Base-by-base conservation (phyloP, 805 yeast species). In the Teunomyces gatunensis region DNA sequence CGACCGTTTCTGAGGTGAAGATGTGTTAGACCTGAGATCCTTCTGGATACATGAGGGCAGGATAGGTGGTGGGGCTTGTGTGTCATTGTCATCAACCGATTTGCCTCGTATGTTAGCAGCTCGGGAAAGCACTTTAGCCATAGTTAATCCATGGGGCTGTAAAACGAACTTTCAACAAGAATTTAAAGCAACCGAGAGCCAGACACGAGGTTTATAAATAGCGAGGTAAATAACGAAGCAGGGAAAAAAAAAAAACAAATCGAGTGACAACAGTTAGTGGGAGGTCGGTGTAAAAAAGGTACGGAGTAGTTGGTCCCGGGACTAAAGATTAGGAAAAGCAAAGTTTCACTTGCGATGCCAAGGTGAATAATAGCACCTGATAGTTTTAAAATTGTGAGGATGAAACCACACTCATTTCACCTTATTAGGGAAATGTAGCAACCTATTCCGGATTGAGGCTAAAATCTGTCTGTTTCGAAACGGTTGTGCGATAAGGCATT, bases 111-210 rank as follows among this genome's bases (percentile, higher is more conserved):
- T 44, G 27, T 42, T 49, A 9, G 54, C 44, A 28, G 60, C 55
- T 42, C 47, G 54, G 25, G 54, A 47, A 25, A 57, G 54, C 18
- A 57, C 61, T 33, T 57, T 57, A 18, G 53, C 48, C 62, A 55
- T 57, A 29, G 40, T 51, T 37, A 32, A 32, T 32, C 17, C 34
- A 32, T 32, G 17, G 34, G 17, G 34, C 34, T 6, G 17, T 32
- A 32, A 13, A 13, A 32, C 12, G 34, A 15, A 15, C 34, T 15
- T 32, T 6, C 15, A 15, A 32, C 34, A 32, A 32, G 34, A 32
- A 13, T 32, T 32, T 13, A 32, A 32, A 32, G 15, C 34, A 32
- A 9, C 27, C 15, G 18, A 32, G 34, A 7, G 34, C 34, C 34
- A 32, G 17, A 32, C 34, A 32, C 34, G 34, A 32, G 34, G 34